Evolutionary conservation across 208 protist species (phyloP).

Genomic region (Trypanosoma conorhini): DNA sequence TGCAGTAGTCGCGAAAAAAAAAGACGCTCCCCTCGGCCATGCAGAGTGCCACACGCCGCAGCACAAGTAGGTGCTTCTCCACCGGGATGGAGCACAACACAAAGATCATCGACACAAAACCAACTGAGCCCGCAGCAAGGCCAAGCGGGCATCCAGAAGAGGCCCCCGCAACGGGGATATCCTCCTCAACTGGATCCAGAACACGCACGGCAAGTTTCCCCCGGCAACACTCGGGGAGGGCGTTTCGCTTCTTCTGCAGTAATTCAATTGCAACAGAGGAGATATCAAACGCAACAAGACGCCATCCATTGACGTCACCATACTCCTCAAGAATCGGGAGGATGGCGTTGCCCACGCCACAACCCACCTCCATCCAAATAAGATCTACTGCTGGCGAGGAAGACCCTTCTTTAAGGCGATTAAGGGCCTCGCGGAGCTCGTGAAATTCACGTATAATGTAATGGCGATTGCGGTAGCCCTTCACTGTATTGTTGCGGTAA

Average conservation of each 20-base stretch:
- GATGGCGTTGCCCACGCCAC: slow-evolving; percentile 95
- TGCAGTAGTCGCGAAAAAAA: slow-evolving; percentile 91
- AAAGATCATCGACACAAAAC: slow-evolving; percentile 94
- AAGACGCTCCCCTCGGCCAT: slow-evolving; percentile 74
- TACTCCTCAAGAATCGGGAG: slow-evolving; percentile 88
- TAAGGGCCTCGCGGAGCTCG: slow-evolving; percentile 55
- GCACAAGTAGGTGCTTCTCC: slow-evolving; percentile 41
- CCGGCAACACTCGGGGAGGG: slow-evolving; percentile 29
- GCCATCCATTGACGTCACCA: slow-evolving; percentile 64
- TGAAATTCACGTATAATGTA: slow-evolving; percentile 88
- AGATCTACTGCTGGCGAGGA: slow-evolving; percentile 1
- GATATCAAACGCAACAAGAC: slow-evolving; percentile 90
- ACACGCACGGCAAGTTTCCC: slow-evolving; percentile 63
- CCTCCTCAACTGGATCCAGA: slow-evolving; percentile 56
- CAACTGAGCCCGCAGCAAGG: slow-evolving; percentile 25
- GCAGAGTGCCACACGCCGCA: slow-evolving; percentile 58
- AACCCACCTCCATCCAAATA: slow-evolving; percentile 91
- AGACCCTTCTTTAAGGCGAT: slow-evolving; percentile 6
- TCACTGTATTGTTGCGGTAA: slow-evolving; percentile 90
- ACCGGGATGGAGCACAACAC: slow-evolving; percentile 92
- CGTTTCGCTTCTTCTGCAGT: slow-evolving; percentile 49
- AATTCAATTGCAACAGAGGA: slow-evolving; percentile 86
- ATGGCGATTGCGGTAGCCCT: slow-evolving; percentile 90
- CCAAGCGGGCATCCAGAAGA: neutral
- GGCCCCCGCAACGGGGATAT: slow-evolving; percentile 29